These are phyloP conservation scores for Exophiala sp. DNA, from an alignment of 2,329 filamentous ascomycete species.

Conservation along the genomic window DNA sequence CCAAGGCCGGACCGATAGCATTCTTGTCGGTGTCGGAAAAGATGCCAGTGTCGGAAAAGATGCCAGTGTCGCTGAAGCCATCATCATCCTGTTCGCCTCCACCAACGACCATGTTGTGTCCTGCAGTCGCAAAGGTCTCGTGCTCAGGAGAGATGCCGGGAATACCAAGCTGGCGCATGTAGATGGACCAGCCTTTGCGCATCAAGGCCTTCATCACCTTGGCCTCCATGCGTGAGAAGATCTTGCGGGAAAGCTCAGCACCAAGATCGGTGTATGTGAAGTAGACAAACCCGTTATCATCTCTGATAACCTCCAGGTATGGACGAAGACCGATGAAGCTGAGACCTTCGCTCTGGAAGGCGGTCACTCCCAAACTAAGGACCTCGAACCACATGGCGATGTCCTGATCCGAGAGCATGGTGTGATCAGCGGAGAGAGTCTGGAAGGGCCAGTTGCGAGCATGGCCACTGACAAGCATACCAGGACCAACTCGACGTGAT, in stretches of 20 bases:
- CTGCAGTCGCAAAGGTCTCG: background rate
- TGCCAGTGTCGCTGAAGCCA: background rate
- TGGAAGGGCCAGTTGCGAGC: slow-evolving; percentile 26
- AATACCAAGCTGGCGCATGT: slow-evolving; percentile 7
- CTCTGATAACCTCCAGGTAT: slow-evolving; percentile 11
- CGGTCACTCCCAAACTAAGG: slow-evolving; percentile 16
- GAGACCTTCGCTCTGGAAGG: slow-evolving; percentile 11
- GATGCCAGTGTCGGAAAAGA: slow-evolving; percentile 3
- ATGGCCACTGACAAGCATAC: slow-evolving; percentile 15
- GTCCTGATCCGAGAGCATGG: slow-evolving; percentile 18
- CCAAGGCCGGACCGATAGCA: background rate
- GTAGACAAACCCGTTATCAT: slow-evolving; percentile 14
- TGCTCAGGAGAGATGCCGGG: background rate
- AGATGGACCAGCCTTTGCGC: slow-evolving; percentile 15
- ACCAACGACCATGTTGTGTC: background rate
- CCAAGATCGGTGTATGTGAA: slow-evolving; percentile 16
- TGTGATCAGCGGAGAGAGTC: slow-evolving; percentile 15
- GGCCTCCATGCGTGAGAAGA: slow-evolving; percentile 14
- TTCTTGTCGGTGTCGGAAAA: background rate
- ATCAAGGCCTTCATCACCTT: slow-evolving; percentile 15
- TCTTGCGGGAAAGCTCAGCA: slow-evolving; percentile 8
- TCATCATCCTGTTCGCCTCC: background rate
- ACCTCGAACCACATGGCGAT: slow-evolving; percentile 26
- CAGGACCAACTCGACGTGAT: slow-evolving; percentile 8
- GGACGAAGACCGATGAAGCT: slow-evolving; percentile 12